Base-by-base conservation (phyloP, 2,329 filamentous ascomycete species). In the Fusarium denticulatum region DNA sequence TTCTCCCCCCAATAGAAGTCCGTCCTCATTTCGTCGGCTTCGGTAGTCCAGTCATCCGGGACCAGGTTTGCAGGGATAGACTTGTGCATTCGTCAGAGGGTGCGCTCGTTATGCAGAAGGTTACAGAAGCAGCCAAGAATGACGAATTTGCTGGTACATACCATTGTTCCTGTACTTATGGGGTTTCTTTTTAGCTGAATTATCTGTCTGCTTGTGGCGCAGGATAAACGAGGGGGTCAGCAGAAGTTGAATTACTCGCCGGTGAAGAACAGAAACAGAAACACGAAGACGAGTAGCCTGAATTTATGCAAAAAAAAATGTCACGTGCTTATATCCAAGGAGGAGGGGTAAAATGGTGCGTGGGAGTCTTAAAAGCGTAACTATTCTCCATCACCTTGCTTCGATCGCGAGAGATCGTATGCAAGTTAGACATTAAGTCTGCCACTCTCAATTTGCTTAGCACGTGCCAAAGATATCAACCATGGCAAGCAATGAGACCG, bases 21-120 rank as follows among this genome's bases (percentile, higher is more conserved):
- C 3, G 11, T 60, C 6, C 18, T 26, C 57, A 60, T 49, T 11
- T 60, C 57, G 3, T 60, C 26, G 0, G 45, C 11, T 3, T 50
- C 45, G n/a, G 36, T 49, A 2, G 56, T 59, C 56, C 56, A 59
- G 5, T 36, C 43, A 16, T 59, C 56, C 4, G 56, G 56, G 32
- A 59, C 43, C 14, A 20, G 22, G 5, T 49, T 37, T 40, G 43
- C 34, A 7, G 56, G 56, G 14, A 59, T 47, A 26, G 56, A 40
- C 56, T 59, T 24, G 3, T 59, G 26, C 24, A 16, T 47, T 5
- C 13, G 14, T 47, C 26, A 28, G 26, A 28, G 26, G 26, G 26
- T 28, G 26, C 26, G 26, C 26, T 28, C 26, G 26, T 28, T 28
- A 28, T 28, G 26, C 26, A 28, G 26, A 28, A 28, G 26, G 26